Base-by-base conservation (phyloP, 139 green algal species). In the Chlorella ohadii region DNA sequence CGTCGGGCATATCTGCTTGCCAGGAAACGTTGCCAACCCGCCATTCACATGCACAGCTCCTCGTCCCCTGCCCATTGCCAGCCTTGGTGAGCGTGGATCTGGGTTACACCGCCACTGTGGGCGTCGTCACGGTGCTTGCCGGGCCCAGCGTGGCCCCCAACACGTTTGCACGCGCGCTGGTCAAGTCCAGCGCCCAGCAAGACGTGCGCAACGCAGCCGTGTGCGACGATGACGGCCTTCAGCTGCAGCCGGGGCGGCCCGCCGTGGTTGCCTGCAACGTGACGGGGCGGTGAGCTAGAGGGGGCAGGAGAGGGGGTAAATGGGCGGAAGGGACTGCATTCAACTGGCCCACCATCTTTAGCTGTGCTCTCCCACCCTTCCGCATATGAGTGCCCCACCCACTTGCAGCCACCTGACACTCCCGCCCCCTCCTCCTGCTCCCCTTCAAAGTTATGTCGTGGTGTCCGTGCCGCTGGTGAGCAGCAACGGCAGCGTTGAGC, bases 231-330 rank as follows among this genome's bases (percentile, higher is more conserved):
- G 72, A n/a, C 2, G 72, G 38, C 16, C 51, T 44, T 31, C 17
- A 16, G 16, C 31, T 65, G 72, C 38, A 33, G 44, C 16, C n/a
- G 5, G 25, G 27, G 17, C 47, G 33, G 15, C 47, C n/a, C 28
- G 55, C 33, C 4, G 55, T 23, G 9, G 22, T 25, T 1, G 22
- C 33, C 23, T 81, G 74, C 74, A 81, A 81, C 74, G 12, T 36
- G n/a, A 81, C 74, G 33, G 74, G 74, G 7, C 25, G 74, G 74
- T 70, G 56, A 51, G 74, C 16, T 59, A n/a, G n/a, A n/a, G n/a
- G n/a, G n/a, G n/a, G n/a, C 15, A 59, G 2, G 11, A 20, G 31
- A 1, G 6, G 0, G 19, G 16, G 0, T 36, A 16, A 4, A 1
- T 44, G 65, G 15, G 4, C 28, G 28, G 4, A 20, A 22, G n/a